phyloP scores from a whole-genome alignment of 352 stramenopile species.

The Peronospora destructor region DNA sequence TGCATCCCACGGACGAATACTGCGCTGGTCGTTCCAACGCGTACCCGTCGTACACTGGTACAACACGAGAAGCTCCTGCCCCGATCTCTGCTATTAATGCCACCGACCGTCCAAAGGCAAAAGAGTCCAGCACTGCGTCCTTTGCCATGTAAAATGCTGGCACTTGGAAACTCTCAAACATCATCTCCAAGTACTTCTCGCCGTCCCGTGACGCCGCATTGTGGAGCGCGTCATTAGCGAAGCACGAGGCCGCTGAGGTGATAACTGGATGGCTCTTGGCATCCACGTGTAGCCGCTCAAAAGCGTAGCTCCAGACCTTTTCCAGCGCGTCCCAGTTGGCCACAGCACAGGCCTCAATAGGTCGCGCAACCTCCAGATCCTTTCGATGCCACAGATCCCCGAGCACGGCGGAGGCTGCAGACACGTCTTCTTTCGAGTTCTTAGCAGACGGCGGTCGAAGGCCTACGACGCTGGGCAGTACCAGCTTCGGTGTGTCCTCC shows the following conservation, averaged over 20 bases:
- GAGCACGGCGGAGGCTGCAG: constrained; percentile 18
- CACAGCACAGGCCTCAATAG: constrained; percentile 52
- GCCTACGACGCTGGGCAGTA: constrained; percentile 72
- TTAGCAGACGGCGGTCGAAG: constrained; percentile 18
- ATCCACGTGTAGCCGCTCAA: constrained; percentile 62
- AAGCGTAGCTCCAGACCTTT: constrained; percentile 73
- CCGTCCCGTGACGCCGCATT: constrained; percentile 49
- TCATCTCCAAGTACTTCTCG: constrained; percentile 85
- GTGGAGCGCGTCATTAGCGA: constrained; percentile 59
- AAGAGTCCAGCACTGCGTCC: constrained; percentile 85
- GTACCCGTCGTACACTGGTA: constrained; percentile 89
- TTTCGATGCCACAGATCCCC: constrained; percentile 52
- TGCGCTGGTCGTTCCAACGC: constrained; percentile 70
- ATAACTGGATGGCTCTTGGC: constrained; percentile 71
- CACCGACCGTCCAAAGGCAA: constrained; percentile 82
- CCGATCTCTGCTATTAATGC: constrained; percentile 88
- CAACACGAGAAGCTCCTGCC: constrained; percentile 74
- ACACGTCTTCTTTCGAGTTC: constrained; percentile 9
- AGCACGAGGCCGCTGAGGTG: constrained; percentile 64
- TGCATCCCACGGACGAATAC: constrained; percentile 66
- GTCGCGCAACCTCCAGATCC: constrained; percentile 52
- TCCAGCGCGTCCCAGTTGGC: constrained; percentile 84
- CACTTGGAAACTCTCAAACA: constrained; percentile 89
- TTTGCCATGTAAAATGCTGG: constrained; percentile 89
- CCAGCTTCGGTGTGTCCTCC: constrained; percentile 90